Base-by-base conservation (phyloP, 495 filamentous ascomycete species). In the Massariosphaeria phaeospora region DNA sequence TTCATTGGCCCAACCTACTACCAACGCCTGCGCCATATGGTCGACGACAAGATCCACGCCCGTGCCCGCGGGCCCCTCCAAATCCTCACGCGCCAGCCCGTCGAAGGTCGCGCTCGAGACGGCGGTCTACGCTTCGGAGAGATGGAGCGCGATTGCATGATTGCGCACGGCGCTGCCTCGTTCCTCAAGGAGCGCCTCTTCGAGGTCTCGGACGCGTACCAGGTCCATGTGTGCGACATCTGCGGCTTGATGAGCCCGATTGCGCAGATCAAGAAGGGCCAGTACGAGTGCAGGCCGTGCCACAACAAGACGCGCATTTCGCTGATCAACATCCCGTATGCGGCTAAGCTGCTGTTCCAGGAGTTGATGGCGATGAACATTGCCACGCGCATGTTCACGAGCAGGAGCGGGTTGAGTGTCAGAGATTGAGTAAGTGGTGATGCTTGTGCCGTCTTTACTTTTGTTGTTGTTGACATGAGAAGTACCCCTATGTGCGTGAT, bases 91-190 rank as follows among this genome's bases (percentile, higher is more conserved):
- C 79, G 94, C 26, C 93, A 99, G 73, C 93, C 93, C n/a, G 91
- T 97, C 10, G 93, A 99, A 70, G 93, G 93, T 81, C 83, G 93
- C 76, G 94, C 93, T 0, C 79, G 93, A 75, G 93, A 99, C 70
- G 93, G 93, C 78, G 93, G 93, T 75, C 80, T 99, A 39, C 89
- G 93, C 65, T 99, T 99, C 79, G 93, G 93, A 81, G 93, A 99
- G 78, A 99, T 99, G 93, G 93, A 99, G 73, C 91, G 93, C 70
- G 93, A 99, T 80, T 99, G 93, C 73, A 97, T 99, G 94, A 97
- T 99, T 71, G 86, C 94, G 25, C 94, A 99, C 71, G 93, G 93
- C 67, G 93, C 93, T 24, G 89, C 87, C 57, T 83, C 89, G 3
- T 97, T 99, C 80, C 75, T 99, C 68, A 96, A 96, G 75, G 93